Conservation (phyloP, 805 yeast genomes). For the Spathaspora arborariae region DNA sequence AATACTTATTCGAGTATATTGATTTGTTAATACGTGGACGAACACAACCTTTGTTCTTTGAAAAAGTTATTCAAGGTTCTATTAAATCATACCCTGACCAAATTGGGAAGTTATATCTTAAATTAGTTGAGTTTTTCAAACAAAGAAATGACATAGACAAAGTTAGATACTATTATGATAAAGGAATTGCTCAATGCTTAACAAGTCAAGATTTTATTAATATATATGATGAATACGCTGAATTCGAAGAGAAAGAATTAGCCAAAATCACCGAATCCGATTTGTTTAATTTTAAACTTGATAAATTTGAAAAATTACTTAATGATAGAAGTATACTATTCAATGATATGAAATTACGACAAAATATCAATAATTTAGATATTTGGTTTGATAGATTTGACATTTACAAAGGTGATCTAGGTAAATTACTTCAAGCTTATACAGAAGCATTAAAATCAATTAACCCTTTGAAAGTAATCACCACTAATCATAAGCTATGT, state of each 20-base stretch:
- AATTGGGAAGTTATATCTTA: conserved; percentile 43
- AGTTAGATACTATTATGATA: conserved; percentile 38
- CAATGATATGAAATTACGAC: conserved; percentile 65
- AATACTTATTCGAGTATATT: conserved; percentile 45
- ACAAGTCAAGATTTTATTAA: conserved; percentile 60
- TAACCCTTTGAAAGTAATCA: conserved; percentile 49
- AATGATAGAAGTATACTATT: conserved; percentile 53
- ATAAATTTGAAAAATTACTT: conserved; percentile 49
- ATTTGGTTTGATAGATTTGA: conserved; percentile 67
- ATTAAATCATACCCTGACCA: conserved; percentile 54
- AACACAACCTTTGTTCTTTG: conserved; percentile 18
- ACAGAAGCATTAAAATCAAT: conserved; percentile 64
- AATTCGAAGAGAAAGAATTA: conserved; percentile 48
- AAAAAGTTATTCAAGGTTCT: conserved; percentile 17
- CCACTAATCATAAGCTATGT: conserved; percentile 38
- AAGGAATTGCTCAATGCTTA: conserved; percentile 42
- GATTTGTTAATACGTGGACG: conserved; percentile 29
- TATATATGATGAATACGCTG: conserved; percentile 60
- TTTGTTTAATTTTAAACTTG: conserved; percentile 2
- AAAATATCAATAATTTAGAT: conserved; percentile 55
- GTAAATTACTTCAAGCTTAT: conserved; percentile 46
- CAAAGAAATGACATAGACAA: conserved; percentile 23
- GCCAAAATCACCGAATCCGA: conserved; percentile 14
- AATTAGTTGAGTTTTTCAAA: conserved; percentile 47
- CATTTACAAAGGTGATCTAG: conserved; percentile 39